Conservation (phyloP, 2,329 filamentous ascomycete genomes). For the Arthrinium phaeospermum region DNA sequence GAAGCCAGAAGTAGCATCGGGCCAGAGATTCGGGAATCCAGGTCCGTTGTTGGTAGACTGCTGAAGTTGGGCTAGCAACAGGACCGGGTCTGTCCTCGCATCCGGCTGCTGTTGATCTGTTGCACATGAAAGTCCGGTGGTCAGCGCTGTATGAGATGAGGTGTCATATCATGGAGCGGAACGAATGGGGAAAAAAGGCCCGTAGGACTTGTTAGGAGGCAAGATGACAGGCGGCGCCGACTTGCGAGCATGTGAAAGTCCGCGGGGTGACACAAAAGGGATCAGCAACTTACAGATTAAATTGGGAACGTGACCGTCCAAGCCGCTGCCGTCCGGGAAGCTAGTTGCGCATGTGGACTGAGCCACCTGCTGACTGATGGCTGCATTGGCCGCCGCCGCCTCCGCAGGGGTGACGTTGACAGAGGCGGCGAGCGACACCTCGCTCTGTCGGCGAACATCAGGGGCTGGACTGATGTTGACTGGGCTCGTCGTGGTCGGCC, state of each 20-base stretch:
- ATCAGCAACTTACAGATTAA: slow-evolving; percentile 51
- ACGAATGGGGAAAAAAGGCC: neutral
- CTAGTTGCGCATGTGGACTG: slow-evolving; percentile 21
- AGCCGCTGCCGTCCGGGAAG: slow-evolving; percentile 30
- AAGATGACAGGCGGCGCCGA: neutral
- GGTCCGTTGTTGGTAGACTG: slow-evolving; percentile 33
- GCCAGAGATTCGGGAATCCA: slow-evolving; percentile 40
- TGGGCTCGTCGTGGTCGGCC: slow-evolving; percentile 38
- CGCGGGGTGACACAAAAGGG: slow-evolving; percentile 23
- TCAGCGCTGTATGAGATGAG: slow-evolving; percentile 22
- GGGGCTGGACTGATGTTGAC: slow-evolving; percentile 42
- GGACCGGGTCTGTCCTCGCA: slow-evolving; percentile 38
- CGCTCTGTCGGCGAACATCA: slow-evolving; percentile 32
- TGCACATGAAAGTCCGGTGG: slow-evolving; percentile 37
- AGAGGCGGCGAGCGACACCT: slow-evolving; percentile 32
- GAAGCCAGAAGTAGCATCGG: slow-evolving; percentile 40
- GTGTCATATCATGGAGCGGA: neutral
- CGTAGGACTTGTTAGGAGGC: neutral
- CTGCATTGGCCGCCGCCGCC: slow-evolving; percentile 33
- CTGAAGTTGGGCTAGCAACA: slow-evolving; percentile 39
- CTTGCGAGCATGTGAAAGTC: slow-evolving; percentile 34
- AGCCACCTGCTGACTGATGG: slow-evolving; percentile 21
- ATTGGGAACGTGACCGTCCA: slow-evolving; percentile 53
- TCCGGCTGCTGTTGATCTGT: slow-evolving; percentile 36
- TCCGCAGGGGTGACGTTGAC: slow-evolving; percentile 31